phyloP scores from a whole-genome alignment of 2,329 filamentous ascomycete genomes.

The Amauroascus niger region DNA sequence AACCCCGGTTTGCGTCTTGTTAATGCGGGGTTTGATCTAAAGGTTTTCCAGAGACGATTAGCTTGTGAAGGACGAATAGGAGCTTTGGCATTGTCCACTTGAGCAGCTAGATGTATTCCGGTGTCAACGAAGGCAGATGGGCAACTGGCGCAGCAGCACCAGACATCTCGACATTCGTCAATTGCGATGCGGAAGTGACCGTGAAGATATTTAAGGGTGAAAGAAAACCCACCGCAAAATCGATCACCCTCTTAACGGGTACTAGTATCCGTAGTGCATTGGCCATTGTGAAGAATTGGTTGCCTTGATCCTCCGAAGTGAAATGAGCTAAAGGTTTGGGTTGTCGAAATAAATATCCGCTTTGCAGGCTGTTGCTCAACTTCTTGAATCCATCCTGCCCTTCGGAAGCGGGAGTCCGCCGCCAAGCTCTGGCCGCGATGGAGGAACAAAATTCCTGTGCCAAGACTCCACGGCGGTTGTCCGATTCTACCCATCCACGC shows the following conservation, averaged over 20 bases:
- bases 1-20: slow-evolving; percentile 69
- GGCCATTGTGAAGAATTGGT: slow-evolving; percentile 32
- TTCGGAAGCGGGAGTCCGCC: neutral
- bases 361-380: neutral
- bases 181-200: neutral
- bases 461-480: slow-evolving; percentile 1
- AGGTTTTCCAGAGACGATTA: neutral
- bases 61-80: neutral
- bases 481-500: slow-evolving; percentile 11
- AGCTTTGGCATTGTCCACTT: neutral
- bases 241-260: slow-evolving; percentile 74
- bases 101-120: neutral
- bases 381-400: neutral
- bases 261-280: slow-evolving; percentile 60
- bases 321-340: neutral
- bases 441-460: slow-evolving; percentile 6
- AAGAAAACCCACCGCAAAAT: slow-evolving; percentile 61
- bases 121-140: neutral
- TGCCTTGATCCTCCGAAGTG: neutral
- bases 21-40: slow-evolving; percentile 60
- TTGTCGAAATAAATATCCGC: neutral
- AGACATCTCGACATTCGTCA: neutral
- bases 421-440: slow-evolving; percentile 4
- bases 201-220: neutral
- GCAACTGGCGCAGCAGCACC: neutral